Conservation (phyloP, 257 asterid genomes). For the Nicotiana otophora region DNA sequence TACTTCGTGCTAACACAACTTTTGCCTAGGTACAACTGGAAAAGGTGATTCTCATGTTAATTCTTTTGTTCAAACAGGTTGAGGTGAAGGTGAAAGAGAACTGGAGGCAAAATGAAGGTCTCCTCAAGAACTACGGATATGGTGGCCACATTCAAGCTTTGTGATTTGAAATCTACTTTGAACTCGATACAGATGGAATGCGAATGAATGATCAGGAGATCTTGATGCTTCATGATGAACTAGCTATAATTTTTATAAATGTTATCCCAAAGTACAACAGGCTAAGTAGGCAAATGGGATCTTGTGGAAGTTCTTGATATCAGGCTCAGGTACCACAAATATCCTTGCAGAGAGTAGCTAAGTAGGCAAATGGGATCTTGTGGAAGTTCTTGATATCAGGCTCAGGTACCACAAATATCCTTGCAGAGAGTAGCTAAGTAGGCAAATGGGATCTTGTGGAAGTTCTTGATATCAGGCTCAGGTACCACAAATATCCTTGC, state of each 20-base stretch:
- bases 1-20: neutral
- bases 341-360: no score
- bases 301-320: no score
- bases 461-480: no score
- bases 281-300: neutral
- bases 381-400: neutral
- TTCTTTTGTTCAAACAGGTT: slow-evolving; percentile 35
- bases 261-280: neutral
- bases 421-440: neutral
- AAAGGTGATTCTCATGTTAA: neutral
- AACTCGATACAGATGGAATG: neutral
- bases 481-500: no score
- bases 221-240: slow-evolving; percentile 6
- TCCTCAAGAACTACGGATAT: slow-evolving; percentile 82
- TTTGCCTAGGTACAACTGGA: neutral
- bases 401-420: neutral
- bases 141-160: slow-evolving; percentile 75
- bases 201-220: neutral
- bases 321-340: no score
- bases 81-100: slow-evolving; percentile 91
- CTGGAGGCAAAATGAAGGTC: slow-evolving; percentile 97
- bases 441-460: no score
- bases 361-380: neutral
- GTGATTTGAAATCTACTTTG: slow-evolving; percentile 26
- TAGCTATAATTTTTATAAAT: neutral